Percentiles rank a stretch among this genome's conserved stretches.
Evolutionary conservation across 768 basidiomycete genomes (phyloP).

Genomic region (Termitomyces sp.): DNA sequence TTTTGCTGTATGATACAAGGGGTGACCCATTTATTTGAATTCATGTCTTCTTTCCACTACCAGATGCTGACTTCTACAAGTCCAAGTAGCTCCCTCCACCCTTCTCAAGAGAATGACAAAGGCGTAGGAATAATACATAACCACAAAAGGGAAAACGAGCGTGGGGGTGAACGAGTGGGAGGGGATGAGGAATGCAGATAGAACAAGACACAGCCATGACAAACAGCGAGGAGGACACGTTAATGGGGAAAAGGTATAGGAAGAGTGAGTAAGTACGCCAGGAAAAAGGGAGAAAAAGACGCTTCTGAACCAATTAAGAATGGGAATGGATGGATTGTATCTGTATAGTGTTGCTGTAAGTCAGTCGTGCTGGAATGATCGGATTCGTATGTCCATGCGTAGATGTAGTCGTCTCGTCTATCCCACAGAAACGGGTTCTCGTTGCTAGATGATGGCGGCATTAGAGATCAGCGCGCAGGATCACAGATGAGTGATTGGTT

Average conservation of each 20-base stretch:
- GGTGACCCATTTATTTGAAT: conserved; percentile 12
- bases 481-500: conserved; percentile 8
- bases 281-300: conserved; percentile 4
- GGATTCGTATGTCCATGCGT: conserved; percentile 17
- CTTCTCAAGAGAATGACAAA: conserved; percentile 8
- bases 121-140: conserved; percentile 1
- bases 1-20: conserved; percentile 13
- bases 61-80: conserved; percentile 11
- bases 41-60: conserved; percentile 14
- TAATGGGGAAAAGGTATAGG: conserved; percentile 14
- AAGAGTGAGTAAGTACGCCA: conserved; percentile 14
- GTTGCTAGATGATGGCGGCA: conserved; percentile 17
- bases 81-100: conserved; percentile 2
- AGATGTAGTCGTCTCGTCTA: conserved; percentile 19
- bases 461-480: conserved; percentile 7
- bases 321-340: conserved; percentile 15
- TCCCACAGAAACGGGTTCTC: conserved; percentile 16
- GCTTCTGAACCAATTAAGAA: conserved; percentile 14
- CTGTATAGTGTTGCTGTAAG: conserved; percentile 16
- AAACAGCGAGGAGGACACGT: conserved; percentile 7
- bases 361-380: conserved; percentile 13
- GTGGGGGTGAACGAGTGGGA: conserved; percentile 4
- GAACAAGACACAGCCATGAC: conserved; percentile 10
- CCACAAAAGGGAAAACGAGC: conserved; percentile 7
- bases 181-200: conserved; percentile 2